Percentiles rank a stretch among this genome's conserved stretches.
phyloP scores from a whole-genome alignment of 805 yeast genomes.

The Ogataea glucozyma region DNA sequence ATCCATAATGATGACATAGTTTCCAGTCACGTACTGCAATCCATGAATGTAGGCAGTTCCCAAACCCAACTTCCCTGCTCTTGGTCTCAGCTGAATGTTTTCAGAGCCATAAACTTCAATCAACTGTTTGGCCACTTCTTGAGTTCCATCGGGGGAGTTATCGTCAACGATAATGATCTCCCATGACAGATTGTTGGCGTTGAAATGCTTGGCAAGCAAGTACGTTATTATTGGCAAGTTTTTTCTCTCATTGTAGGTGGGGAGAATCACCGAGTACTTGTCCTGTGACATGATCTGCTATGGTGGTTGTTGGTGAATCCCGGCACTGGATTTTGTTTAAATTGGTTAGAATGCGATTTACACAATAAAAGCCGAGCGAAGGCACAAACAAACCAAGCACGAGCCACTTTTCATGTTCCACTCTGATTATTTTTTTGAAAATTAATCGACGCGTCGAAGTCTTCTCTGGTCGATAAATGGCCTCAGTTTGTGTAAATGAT shows the following conservation, averaged over 20 bases:
- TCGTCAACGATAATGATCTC: slow-evolving; percentile 78
- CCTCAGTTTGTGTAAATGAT: not conserved
- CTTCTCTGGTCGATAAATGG: too few species aligned
- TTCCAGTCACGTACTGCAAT: slow-evolving; percentile 66
- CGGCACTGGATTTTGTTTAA: too few species aligned
- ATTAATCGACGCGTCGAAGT: not conserved
- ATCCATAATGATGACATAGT: slow-evolving; percentile 79
- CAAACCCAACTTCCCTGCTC: slow-evolving; percentile 76
- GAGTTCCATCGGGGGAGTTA: slow-evolving; percentile 81
- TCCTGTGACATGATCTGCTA: slow-evolving; percentile 28
- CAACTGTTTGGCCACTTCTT: slow-evolving; percentile 64
- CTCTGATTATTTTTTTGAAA: not conserved
- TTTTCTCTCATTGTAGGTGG: slow-evolving; percentile 75
- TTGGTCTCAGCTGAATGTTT: slow-evolving; percentile 63
- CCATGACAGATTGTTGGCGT: slow-evolving; percentile 60
- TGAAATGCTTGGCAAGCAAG: slow-evolving; percentile 67
- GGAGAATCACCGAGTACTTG: slow-evolving; percentile 73
- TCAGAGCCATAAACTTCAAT: slow-evolving; percentile 57
- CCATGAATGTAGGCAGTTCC: slow-evolving; percentile 85
- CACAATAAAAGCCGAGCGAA: too few species aligned
- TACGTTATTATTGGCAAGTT: slow-evolving; percentile 69
- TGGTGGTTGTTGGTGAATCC: not conserved
- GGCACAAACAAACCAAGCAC: too few species aligned
- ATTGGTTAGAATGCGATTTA: too few species aligned
- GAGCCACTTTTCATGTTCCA: not conserved